These are phyloP conservation scores for Abrus precatorius DNA, from an alignment of 306 rosid genomes.

Conservation along the genomic window DNA sequence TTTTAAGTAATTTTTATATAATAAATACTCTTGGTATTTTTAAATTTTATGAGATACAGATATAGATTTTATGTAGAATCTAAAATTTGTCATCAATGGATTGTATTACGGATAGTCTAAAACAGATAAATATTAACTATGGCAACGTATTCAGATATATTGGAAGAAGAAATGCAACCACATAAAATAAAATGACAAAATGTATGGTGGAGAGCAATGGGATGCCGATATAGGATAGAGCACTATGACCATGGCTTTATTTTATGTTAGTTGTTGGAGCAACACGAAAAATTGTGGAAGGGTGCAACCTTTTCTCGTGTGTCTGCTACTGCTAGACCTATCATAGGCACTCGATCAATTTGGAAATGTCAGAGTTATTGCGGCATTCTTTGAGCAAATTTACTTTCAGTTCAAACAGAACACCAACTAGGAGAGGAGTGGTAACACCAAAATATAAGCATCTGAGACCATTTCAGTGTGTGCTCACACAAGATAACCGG, in stretches of 20 bases:
- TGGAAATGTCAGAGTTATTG: slow-evolving; percentile 66
- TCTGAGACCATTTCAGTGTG: slow-evolving; percentile 53
- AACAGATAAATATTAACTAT: background rate
- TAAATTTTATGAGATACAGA: background rate
- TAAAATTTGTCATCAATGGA: background rate
- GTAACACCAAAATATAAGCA: slow-evolving; percentile 34
- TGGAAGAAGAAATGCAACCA: slow-evolving; percentile 2
- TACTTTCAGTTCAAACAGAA: slow-evolving; percentile 37
- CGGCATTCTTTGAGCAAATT: slow-evolving; percentile 52
- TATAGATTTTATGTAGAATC: background rate
- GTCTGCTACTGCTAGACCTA: background rate
- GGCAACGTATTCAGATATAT: background rate
- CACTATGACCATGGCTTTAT: background rate
- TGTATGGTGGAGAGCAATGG: slow-evolving; percentile 42
- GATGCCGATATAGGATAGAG: slow-evolving; percentile 41
- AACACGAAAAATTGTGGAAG: background rate
- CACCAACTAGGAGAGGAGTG: slow-evolving; percentile 46
- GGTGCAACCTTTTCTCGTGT: slow-evolving; percentile 3
- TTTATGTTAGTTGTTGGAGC: slow-evolving; percentile 18
- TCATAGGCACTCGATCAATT: slow-evolving; percentile 23
- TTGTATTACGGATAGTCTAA: background rate
- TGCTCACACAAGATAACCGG: slow-evolving; percentile 56
- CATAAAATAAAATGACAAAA: slow-evolving; percentile 37
- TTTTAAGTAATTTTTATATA: background rate
- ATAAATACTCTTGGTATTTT: too few species aligned